These are phyloP conservation scores for Ilex asprella DNA, from an alignment of 257 asterid species.

Conservation along the genomic window DNA sequence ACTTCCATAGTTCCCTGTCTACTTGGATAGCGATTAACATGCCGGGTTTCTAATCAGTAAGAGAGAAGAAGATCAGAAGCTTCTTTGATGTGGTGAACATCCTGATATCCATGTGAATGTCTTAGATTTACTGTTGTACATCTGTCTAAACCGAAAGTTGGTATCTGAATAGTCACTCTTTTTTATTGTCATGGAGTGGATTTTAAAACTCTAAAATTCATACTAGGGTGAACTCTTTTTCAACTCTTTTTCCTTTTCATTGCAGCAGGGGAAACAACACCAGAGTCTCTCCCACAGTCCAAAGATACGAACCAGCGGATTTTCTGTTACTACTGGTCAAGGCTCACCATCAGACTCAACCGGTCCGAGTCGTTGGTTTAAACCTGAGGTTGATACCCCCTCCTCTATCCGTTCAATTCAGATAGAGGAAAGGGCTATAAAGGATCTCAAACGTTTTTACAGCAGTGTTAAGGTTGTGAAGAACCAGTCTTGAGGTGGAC, in stretches of 20 bases:
- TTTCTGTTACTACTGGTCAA: slow-evolving; percentile 57
- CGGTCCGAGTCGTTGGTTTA: slow-evolving; percentile 84
- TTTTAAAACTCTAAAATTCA: not conserved
- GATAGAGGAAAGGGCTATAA: slow-evolving; percentile 91
- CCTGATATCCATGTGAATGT: too few relatives aligned
- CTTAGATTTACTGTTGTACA: too few relatives aligned
- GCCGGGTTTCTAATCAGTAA: too few relatives aligned
- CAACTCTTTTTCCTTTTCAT: too few relatives aligned
- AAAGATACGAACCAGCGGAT: slow-evolving; percentile 62
- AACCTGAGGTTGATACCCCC: slow-evolving; percentile 69
- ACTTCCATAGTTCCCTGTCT: too few relatives aligned
- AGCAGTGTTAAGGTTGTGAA: slow-evolving; percentile 70
- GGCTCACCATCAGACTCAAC: slow-evolving; percentile 71
- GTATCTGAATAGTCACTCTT: not conserved
- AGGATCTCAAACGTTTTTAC: slow-evolving; percentile 86
- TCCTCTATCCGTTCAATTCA: slow-evolving; percentile 81
- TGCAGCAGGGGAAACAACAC: slow-evolving; percentile 47
- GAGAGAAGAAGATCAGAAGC: too few relatives aligned
- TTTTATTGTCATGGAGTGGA: too few relatives aligned
- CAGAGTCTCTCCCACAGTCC: slow-evolving; percentile 63
- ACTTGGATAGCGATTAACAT: too few relatives aligned
- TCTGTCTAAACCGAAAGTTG: too few relatives aligned
- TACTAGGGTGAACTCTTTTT: not conserved
- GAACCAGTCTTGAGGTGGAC: slow-evolving; percentile 38
- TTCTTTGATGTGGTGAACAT: too few relatives aligned